Evolutionary conservation across 306 rosid species (phyloP), one percentile per base, ranked within the genome.

Genomic region (Prunus fruticosa): DNA sequence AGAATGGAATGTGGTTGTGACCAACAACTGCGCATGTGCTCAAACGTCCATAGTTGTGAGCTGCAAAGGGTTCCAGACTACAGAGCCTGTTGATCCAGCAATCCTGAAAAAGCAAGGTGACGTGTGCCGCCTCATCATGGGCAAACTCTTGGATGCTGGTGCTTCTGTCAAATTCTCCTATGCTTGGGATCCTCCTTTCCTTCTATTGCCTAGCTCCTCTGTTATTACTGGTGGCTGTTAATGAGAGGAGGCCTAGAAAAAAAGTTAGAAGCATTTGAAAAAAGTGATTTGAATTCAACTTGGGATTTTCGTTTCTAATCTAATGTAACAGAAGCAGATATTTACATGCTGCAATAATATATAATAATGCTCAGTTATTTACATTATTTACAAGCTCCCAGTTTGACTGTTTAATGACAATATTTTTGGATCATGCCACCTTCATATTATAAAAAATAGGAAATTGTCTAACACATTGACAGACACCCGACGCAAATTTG

Each of bases 181-280:
- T 73, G 96, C 88, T 41, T 83, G 91, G 93, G 83, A 90, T 43
- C 89, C 88, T 62, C 96, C 89, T 57, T 80, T 79, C 62, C 50
- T 71, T 10, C 54, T 90, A 2, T 63, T 75, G 69, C 91, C 93
- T 25, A 2, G 41, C n/a, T 43, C 28, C 57, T 86, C 89, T 67
- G 49, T 70, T 27, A 2, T 82, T 49, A 66, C 54, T 25, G 50
- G 76, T 79, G 80, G 67, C 8, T 50, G 64, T 57, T 22, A 14
- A 57, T 30, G 28, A 22, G 15, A 14, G 4, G 19, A 10, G 71
- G 32, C 18, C 7, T 20, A 56, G 16, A 52, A n/a, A 0, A 18
- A 18, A 32, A 13, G 38, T 14, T 54, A 41, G 54, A 19, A 41
- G 18, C 11, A 11, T 38, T 56, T 56, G 12, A 10, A 9, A 7